phyloP scores from a whole-genome alignment of 352 stramenopile genomes.

The Elongisporangium prolatum region DNA sequence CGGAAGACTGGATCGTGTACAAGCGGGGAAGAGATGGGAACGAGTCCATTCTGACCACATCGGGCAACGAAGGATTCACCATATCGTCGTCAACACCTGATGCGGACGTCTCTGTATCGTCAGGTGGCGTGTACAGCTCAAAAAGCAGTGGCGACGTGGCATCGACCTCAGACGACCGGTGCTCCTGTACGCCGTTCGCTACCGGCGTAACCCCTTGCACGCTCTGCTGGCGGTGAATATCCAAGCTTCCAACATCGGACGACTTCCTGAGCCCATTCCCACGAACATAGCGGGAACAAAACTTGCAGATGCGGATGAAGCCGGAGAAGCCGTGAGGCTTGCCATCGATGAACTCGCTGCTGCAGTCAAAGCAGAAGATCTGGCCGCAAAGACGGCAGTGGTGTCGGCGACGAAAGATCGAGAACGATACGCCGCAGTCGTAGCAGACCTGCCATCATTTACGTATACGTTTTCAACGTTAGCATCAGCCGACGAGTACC shows the following conservation, averaged over 20 bases:
- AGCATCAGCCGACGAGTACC: too few species aligned
- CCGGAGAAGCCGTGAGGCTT: slow-evolving; percentile 43
- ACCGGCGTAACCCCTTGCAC: background rate
- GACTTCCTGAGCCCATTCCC: background rate
- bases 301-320: slow-evolving; percentile 71
- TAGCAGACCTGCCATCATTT: slow-evolving; percentile 57
- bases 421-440: slow-evolving; percentile 74
- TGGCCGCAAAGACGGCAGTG: slow-evolving; percentile 83
- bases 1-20: slow-evolving; percentile 28
- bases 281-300: slow-evolving; percentile 49
- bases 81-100: slow-evolving; percentile 5
- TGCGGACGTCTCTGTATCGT: slow-evolving; percentile 11
- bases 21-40: slow-evolving; percentile 11
- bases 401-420: slow-evolving; percentile 78
- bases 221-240: background rate
- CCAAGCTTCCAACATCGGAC: background rate
- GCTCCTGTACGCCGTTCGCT: background rate
- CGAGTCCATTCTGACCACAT: background rate
- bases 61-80: slow-evolving; percentile 20
- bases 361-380: slow-evolving; percentile 86
- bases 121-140: background rate
- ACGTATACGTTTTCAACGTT: background rate
- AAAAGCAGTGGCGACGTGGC: background rate
- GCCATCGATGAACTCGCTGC: slow-evolving; percentile 70
- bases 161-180: background rate